Percentiles rank a stretch among this genome's conserved stretches.
These are phyloP conservation scores for Solanum chilense DNA, from an alignment of 257 asterid genomes.

Conservation along the genomic window DNA sequence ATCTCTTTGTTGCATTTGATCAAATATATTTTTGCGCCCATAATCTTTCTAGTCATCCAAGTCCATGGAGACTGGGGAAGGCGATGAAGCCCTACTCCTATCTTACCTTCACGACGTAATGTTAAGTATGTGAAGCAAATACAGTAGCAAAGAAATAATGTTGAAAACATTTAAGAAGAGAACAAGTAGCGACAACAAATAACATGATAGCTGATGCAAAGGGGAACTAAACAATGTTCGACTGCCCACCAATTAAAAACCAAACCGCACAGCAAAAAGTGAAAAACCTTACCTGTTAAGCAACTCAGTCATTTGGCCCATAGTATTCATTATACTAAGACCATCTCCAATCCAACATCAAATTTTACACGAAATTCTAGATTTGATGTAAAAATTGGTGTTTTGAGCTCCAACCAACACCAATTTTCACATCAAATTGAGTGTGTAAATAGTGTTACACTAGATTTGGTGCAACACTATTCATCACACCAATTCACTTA, in stretches of 20 bases:
- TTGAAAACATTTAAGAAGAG: not conserved
- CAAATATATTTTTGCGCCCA: not conserved
- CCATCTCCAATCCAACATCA: too few species aligned
- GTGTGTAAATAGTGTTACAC: too few species aligned
- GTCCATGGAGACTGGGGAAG: not conserved
- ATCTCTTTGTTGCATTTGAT: too few species aligned
- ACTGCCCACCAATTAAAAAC: not conserved
- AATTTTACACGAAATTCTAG: too few species aligned
- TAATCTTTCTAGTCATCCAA: not conserved
- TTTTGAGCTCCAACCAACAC: too few species aligned
- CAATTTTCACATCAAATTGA: too few species aligned
- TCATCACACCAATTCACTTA: too few species aligned
- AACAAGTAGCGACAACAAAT: not conserved
- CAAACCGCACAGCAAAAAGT: not conserved
- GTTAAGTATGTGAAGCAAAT: not conserved
- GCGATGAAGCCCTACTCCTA: not conserved
- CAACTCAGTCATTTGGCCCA: conserved; percentile 45
- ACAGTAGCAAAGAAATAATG: not conserved
- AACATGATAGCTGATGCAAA: not conserved
- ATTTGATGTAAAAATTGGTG: too few species aligned
- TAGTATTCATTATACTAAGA: conserved; percentile 67
- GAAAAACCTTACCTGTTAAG: conserved; percentile 49
- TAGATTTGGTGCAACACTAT: too few species aligned
- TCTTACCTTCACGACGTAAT: not conserved
- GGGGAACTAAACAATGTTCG: not conserved